Base-by-base conservation (phyloP, 805 yeast genomes). In the Teunomyces aglyptinius region DNA sequence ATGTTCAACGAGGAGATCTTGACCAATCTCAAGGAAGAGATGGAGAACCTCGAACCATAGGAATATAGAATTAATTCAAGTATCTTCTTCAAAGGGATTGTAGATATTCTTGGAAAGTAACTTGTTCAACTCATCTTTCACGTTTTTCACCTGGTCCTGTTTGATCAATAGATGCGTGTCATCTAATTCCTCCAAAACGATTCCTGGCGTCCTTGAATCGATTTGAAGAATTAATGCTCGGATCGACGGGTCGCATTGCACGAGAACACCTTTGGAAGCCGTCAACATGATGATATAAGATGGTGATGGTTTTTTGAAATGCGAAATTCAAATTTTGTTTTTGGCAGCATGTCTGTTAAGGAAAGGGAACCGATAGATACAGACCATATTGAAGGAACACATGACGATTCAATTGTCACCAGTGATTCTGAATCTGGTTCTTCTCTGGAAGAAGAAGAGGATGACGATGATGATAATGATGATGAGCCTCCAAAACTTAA, bases 151-250 rank as follows among this genome's bases (percentile, higher is more conserved):
- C 66, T 84, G 86, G 32, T 80, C 78, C 27, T 85, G 85, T 54
- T 88, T 92, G 24, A 92, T 85, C 50, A 94, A 71, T 15, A 92
- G 66, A 64, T 94, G 98, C 1, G 94, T 88, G 39, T 91, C 97
- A 61, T 94, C 98, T 35, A 92, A 75, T 56, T 94, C 98, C 65
- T 85, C 82, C 19, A 73, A 54, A 1, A 70, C 70, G 2, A 94
- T 84, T 54, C 90, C 96, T 48, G 88, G 85, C 31, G 76, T 68
- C 22, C 81, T 80, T 0, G 89, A 70, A 64, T 94, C 98, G 36
- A 92, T 86, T 61, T 83, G 86, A 18, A 92, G 68, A 2, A 92
- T 88, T 41, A 92, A 72, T 0, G 98, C 96, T 52, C 83, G 78
- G 52, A 92, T 90, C 1, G 97, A 89, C 1, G 99, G 98, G 63